phyloP scores from a whole-genome alignment of 768 basidiomycete species.

The Russula ochroleuca region DNA sequence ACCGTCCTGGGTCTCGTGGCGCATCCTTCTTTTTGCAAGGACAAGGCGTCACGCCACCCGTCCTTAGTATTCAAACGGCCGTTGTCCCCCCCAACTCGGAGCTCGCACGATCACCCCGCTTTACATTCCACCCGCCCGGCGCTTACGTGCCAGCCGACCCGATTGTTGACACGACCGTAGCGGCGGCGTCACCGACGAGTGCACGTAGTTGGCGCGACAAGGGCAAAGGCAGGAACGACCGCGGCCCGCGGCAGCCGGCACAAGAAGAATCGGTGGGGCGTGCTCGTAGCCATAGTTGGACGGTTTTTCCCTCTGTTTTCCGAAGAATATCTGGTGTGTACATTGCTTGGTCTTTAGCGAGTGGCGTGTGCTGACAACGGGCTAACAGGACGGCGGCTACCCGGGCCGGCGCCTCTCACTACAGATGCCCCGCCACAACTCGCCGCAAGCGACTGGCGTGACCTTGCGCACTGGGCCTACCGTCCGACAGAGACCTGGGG shows the following conservation, averaged over 20 bases:
- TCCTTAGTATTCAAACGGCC: not conserved
- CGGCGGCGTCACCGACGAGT: not conserved
- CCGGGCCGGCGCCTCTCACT: conserved; percentile 15
- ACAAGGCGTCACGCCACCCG: not conserved
- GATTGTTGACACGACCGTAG: not conserved
- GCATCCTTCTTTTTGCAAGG: not conserved
- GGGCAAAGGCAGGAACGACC: not conserved
- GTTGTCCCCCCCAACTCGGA: conserved; percentile 20
- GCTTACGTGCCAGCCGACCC: conserved; percentile 18
- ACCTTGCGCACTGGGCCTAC: conserved; percentile 52
- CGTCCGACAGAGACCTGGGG: conserved; percentile 38
- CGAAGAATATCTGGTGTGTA: conserved; percentile 20
- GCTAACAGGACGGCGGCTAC: conserved; percentile 6
- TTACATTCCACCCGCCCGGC: conserved; percentile 18
- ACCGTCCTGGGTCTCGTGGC: conserved; percentile 6
- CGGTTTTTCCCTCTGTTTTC: conserved; percentile 18
- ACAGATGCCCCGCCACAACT: conserved; percentile 14
- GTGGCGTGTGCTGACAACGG: not conserved
- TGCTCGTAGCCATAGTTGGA: conserved; percentile 22
- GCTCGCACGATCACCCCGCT: conserved; percentile 18
- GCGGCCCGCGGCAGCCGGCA: conserved; percentile 5
- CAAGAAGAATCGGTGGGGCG: conserved; percentile 6
- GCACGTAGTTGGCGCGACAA: conserved; percentile 14
- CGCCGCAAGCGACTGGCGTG: conserved; percentile 46
- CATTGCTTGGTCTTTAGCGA: conserved; percentile 2